Evolutionary conservation across 306 rosid genomes (phyloP), one percentile per base, ranked within the genome.

Genomic region (Gleditsia sinensis): DNA sequence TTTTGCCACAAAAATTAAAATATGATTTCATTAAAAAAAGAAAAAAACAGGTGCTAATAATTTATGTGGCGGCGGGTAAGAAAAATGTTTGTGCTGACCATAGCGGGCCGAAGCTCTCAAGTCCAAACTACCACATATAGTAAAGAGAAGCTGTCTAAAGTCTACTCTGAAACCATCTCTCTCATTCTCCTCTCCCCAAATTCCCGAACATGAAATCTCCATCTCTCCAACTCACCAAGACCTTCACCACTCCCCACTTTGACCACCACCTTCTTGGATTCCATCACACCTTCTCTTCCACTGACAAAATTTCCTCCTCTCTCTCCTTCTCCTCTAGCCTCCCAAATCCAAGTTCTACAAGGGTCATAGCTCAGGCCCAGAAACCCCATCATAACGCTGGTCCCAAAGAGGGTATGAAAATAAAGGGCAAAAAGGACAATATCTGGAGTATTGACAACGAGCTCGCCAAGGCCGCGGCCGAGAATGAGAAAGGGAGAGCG

Each of bases 401-500:
- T 16, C 60, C 72, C 27, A 82, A 77, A 28, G 68, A 50, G 25
- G 75, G 78, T 23, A 9, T 28, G 30, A 78, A 60, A 12, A 68
- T 82, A 30, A 88, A 75, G 84, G 96, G 97, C 3, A 86, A 86
- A 75, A 83, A 89, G 81, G 96, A 88, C 4, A 94, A 94, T 60
- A 89, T 90, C 16, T 94, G 98, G 98, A 91, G 98, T 75, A 42
- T 91, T 21, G 98, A 94, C 76, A 91, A 94, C 36, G 87, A 93
- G 32, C 74, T 84, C 13, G 86, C 86, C 13, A 75, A 74, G 25
- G 75, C 87, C 11, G 24, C 77, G 16, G 67, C 84, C 28, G 78
- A 85, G 71, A 86, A 74, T 54, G 77, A 80, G 19, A 78, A 78
- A 1, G 76, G 16, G 50, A 75, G 54, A 53, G 24, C 73, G 17